phyloP scores from a whole-genome alignment of 352 stramenopile genomes.

The Thraustochytrium striatum region DNA sequence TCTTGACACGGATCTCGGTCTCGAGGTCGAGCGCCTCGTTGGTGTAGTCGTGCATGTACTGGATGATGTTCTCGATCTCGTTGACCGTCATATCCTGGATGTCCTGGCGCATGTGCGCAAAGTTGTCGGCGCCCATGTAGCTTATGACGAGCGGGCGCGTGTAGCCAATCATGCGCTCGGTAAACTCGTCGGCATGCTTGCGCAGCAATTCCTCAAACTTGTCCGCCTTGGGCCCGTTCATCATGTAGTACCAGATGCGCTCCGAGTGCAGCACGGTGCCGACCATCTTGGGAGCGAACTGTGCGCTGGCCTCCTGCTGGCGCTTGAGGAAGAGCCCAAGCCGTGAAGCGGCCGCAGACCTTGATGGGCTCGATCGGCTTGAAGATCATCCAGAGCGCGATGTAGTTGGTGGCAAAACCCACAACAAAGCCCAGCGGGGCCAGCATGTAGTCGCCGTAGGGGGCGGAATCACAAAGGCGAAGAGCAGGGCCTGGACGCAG shows the following conservation, averaged over 20 bases:
- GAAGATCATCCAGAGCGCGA: conserved; percentile 88
- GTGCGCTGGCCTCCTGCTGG: conserved; percentile 68
- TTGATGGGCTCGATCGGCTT: conserved; percentile 71
- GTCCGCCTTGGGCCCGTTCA: conserved; percentile 39
- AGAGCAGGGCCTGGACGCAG: conserved; percentile 51
- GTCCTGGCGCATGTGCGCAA: conserved; percentile 11
- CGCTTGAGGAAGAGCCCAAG: conserved; percentile 84
- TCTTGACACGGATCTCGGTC: conserved; percentile 76
- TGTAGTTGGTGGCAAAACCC: conserved; percentile 82
- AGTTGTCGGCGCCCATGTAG: conserved; percentile 41
- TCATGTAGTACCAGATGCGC: conserved; percentile 45
- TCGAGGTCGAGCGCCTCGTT: conserved; percentile 79
- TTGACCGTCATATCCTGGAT: conserved; percentile 41
- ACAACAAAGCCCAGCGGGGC: conserved; percentile 82
- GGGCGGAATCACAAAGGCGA: conserved; percentile 43
- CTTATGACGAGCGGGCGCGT: conserved; percentile 6
- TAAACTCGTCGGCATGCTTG: conserved; percentile 18
- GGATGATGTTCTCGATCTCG: conserved; percentile 58
- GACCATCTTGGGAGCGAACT: conserved; percentile 39
- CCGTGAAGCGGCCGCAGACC: conserved; percentile 61
- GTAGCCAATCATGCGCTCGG: conserved; percentile 21
- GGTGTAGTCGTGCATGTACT: conserved; percentile 72
- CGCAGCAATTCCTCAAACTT: conserved; percentile 10
- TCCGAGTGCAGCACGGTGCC: conserved; percentile 25
- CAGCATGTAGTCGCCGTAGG: conserved; percentile 57